These are phyloP conservation scores for Salix exigua DNA, from an alignment of 345 rosid species.

Conservation along the genomic window DNA sequence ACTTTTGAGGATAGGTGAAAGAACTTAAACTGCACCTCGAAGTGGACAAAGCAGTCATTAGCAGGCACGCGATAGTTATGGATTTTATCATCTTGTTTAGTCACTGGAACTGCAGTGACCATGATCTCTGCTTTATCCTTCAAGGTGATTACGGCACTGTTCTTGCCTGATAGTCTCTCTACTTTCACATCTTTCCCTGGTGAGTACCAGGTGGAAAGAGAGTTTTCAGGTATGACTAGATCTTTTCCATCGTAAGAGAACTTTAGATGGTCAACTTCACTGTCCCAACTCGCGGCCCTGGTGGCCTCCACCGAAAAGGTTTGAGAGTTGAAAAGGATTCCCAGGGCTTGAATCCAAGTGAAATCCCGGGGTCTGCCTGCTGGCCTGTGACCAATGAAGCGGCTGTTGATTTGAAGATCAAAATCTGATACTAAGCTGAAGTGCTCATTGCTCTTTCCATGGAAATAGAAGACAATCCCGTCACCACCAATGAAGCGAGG, in stretches of 20 bases:
- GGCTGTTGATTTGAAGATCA: constrained; percentile 54
- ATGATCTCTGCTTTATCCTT: constrained; percentile 46
- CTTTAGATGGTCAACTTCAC: constrained; percentile 48
- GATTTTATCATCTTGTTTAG: constrained; percentile 59
- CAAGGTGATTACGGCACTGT: constrained; percentile 44
- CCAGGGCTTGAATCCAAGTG: constrained; percentile 67
- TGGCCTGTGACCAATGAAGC: constrained; percentile 59
- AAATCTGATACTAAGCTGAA: constrained; percentile 51
- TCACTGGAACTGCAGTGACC: constrained; percentile 65
- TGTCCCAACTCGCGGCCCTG: constrained; percentile 46
- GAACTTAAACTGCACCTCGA: constrained; percentile 66
- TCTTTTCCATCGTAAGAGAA: constrained; percentile 49
- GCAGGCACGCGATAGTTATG: constrained; percentile 57
- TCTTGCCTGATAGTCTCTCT: constrained; percentile 51
- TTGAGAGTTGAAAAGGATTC: constrained; percentile 46
- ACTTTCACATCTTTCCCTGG: constrained; percentile 43
- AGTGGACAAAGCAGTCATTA: constrained; percentile 60
- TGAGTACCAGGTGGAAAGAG: constrained; percentile 48
- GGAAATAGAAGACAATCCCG: constrained; percentile 58
- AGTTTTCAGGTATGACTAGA: constrained; percentile 40
- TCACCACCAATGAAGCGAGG: constrained; percentile 67
- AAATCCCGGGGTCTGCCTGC: constrained; percentile 48
- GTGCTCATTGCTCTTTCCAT: constrained; percentile 53
- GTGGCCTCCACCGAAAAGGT: constrained; percentile 61
- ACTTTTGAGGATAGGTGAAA: constrained; percentile 48